Percentiles rank a stretch among this genome's conserved stretches.
phyloP scores from a whole-genome alignment of 2,329 filamentous ascomycete species.

The Ascochyta fabae region DNA sequence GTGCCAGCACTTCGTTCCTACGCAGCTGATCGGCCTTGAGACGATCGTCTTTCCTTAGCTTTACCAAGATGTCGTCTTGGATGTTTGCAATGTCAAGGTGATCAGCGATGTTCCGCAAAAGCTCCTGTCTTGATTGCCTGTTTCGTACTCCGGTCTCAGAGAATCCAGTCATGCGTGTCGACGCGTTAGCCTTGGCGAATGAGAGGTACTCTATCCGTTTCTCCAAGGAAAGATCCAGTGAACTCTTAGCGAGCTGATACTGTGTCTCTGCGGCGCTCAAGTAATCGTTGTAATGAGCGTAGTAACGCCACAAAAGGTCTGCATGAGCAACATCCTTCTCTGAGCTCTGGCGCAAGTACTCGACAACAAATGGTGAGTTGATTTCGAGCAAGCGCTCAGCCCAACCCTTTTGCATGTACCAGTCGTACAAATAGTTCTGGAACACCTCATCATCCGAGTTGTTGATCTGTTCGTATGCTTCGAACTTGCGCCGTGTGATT shows the following conservation, averaged over 20 bases:
- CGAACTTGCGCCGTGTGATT: conserved; percentile 77
- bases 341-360: conserved; percentile 81
- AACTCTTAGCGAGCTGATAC: conserved; percentile 80
- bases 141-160: conserved; percentile 56
- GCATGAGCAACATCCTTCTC: conserved; percentile 76
- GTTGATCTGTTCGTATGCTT: conserved; percentile 91
- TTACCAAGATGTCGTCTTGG: conserved; percentile 86
- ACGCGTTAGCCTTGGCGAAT: conserved; percentile 89
- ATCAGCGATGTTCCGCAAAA: conserved; percentile 84
- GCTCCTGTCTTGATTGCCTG: conserved; percentile 80
- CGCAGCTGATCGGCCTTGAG: conserved; percentile 64
- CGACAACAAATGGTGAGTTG: conserved; percentile 82
- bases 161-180: conserved; percentile 77
- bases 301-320: conserved; percentile 91
- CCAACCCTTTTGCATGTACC: conserved; percentile 89
- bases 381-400: conserved; percentile 84
- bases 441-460: conserved; percentile 91
- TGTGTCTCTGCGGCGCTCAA: conserved; percentile 90
- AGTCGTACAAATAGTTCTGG: conserved; percentile 95
- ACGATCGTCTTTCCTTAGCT: conserved; percentile 74
- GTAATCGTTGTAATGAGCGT: conserved; percentile 81
- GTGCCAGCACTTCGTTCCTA: conserved; percentile 67
- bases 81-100: conserved; percentile 92
- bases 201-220: conserved; percentile 89
- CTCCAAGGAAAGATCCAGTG: conserved; percentile 79